Conservation (phyloP, 257 asterid species). For the Orobanche coerulescens region DNA sequence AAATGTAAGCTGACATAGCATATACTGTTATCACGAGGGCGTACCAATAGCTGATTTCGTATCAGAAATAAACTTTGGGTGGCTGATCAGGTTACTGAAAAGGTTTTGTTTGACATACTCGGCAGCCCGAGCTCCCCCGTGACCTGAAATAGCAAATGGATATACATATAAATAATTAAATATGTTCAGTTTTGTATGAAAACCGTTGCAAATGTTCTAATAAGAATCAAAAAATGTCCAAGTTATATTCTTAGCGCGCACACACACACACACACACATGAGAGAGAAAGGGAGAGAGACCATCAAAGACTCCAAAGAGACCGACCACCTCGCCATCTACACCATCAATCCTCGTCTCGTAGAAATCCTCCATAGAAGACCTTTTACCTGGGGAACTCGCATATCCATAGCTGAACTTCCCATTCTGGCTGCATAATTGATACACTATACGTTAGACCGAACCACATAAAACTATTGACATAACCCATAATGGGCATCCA, state of each 20-base stretch:
- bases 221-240: no score
- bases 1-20: not conserved
- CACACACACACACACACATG: no score
- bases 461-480: not conserved
- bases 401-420: constrained; percentile 94
- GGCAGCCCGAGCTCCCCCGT: constrained; percentile 98
- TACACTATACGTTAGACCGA: constrained; percentile 17
- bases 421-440: constrained; percentile 60
- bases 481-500: constrained; percentile 7
- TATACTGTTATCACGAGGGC: not conserved
- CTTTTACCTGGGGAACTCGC: constrained; percentile 97
- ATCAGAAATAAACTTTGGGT: constrained; percentile 90
- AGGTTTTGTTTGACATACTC: constrained; percentile 90
- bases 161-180: not conserved
- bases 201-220: no score
- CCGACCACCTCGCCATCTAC: constrained; percentile 94
- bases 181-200: no score
- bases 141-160: constrained; percentile 48
- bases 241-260: no score
- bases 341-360: constrained; percentile 95
- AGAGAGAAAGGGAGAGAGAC: constrained; percentile 37
- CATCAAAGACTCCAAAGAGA: constrained; percentile 97
- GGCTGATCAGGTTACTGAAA: constrained; percentile 84
- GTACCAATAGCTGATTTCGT: constrained; percentile 89
- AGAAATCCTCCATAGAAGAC: constrained; percentile 98